Evolutionary conservation across 108 stramenopile species (phyloP), one percentile per base, ranked within the genome.

Genomic region (Aurantiochytrium sp.): DNA sequence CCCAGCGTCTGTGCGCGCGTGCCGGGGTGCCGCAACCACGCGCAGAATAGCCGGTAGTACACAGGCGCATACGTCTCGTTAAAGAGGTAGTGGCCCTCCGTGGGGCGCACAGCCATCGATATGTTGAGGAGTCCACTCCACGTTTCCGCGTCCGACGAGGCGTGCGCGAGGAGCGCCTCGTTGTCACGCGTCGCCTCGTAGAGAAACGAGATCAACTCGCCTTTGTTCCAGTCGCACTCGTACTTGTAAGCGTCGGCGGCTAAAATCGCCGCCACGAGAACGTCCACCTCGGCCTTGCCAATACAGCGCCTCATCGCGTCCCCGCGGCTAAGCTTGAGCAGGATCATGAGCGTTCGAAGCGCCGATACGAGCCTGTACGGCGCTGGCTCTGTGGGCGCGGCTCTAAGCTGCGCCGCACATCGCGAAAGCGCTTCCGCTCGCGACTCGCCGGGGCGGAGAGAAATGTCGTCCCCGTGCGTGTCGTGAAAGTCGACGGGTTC

Each of bases 151-250:
- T 81, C 45, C 6, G n/a, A 6, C 27, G 42, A 12, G 4, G 10
- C 6, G 10, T 41, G 45, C 2, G 45, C 39, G 19, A 81, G 39
- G 15, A 30, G 10, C 8, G 8, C 59, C 19, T 65, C 59, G 22
- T 27, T 65, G 15, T 27, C 59, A 17, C 59, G 59, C 59, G 59
- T 4, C 17, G 32, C 30, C 42, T 81, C 73, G 17, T 48, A 48
- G 21, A 81, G 73, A 41, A 81, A 48, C 6, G 73, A 12, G 32
- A 81, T 81, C 36, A 81, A 24, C 73, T 81, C 73, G 12, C 73
- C 73, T 2, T 81, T 81, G 30, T 81, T 81, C 73, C 73, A 81
- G 3, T 81, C 73, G 2, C 73, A 81, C 73, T 81, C 73, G 27
- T 27, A 48, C 73, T 81, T 81, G 30, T 81, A 48, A 2, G 42